phyloP scores from a whole-genome alignment of 2,329 filamentous ascomycete species.

The Calonectria naviculata region DNA sequence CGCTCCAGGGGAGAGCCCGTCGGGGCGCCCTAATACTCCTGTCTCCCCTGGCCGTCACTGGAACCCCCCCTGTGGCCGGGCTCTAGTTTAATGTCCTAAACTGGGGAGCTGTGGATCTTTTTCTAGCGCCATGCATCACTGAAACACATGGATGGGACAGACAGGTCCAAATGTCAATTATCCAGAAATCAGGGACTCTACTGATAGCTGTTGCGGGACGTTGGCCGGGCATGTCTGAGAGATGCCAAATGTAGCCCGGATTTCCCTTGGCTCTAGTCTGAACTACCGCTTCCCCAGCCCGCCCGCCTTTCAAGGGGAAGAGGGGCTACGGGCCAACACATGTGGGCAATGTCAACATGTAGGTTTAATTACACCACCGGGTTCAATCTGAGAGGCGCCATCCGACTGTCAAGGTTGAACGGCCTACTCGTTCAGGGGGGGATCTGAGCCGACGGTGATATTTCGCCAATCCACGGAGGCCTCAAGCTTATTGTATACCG shows the following conservation, averaged over 20 bases:
- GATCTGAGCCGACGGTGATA: background rate
- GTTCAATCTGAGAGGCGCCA: slow-evolving; percentile 9
- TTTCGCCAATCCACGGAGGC: background rate
- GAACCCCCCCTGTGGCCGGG: slow-evolving; percentile 11
- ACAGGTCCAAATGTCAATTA: slow-evolving; percentile 8
- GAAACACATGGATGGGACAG: slow-evolving; percentile 30
- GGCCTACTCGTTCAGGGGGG: background rate
- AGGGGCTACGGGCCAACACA: slow-evolving; percentile 5
- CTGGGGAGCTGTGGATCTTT: slow-evolving; percentile 1
- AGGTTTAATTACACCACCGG: slow-evolving; percentile 17
- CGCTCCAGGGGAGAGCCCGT: slow-evolving; percentile 13
- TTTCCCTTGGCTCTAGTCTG: background rate
- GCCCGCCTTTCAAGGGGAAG: background rate
- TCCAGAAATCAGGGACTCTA: background rate
- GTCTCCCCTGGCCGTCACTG: slow-evolving; percentile 8
- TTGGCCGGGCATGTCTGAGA: background rate
- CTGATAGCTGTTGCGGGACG: background rate
- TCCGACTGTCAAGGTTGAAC: background rate
- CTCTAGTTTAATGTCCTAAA: slow-evolving; percentile 6
- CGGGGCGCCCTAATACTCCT: slow-evolving; percentile 19
- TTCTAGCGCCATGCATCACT: slow-evolving; percentile 23
- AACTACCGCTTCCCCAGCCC: background rate
- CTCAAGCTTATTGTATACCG: background rate
- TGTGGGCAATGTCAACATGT: slow-evolving; percentile 14
- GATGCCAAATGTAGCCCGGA: background rate